Evolutionary conservation across 768 basidiomycete genomes (phyloP), one percentile per base, ranked within the genome.

Genomic region (Gloeophyllum trabeum): DNA sequence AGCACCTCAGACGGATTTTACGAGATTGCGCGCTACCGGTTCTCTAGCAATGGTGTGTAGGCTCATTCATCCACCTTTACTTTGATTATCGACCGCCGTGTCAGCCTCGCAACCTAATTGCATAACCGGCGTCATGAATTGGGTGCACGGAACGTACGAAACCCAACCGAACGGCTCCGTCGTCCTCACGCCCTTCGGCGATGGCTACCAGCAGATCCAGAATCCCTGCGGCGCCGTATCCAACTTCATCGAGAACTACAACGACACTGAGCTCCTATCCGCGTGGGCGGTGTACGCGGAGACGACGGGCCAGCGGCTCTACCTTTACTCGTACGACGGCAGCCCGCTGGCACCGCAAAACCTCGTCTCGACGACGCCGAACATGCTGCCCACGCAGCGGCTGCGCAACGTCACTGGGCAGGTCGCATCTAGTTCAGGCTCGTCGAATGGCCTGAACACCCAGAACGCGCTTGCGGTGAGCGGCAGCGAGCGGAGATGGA

Each of bases 181-280:
- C 45, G 58, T 73, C 30, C 63, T 90, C 53, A 62, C 55, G 2
- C 87, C 92, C 1, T 73, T 90, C 48, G 74, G 70, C 14, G 94
- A 99, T 57, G 94, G 94, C 13, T 87, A 77, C 62, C 90, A 96
- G 58, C 93, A 94, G 67, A 73, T 97, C 30, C 91, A 99, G 66
- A 84, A 93, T 50, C 83, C 91, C 0, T 99, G 94, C 54, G 84
- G 83, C 1, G 86, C 91, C 6, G 67, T 73, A 6, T 90, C 92
- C 22, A 89, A 91, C 58, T 82, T 93, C 56, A 76, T 97, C 53
- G 79, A 92, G 53, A 57, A 65, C 36, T 97, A 91, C 73, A 84
- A 88, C 63, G 56, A 71, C 47, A 82, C 79, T 10, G 86, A 89
- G 54, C 57, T 76, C 39, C 81, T 76, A 58, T 23, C 47, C 26